Conservation (phyloP, 2,329 filamentous ascomycete species). For the Colletotrichum trifolii region DNA sequence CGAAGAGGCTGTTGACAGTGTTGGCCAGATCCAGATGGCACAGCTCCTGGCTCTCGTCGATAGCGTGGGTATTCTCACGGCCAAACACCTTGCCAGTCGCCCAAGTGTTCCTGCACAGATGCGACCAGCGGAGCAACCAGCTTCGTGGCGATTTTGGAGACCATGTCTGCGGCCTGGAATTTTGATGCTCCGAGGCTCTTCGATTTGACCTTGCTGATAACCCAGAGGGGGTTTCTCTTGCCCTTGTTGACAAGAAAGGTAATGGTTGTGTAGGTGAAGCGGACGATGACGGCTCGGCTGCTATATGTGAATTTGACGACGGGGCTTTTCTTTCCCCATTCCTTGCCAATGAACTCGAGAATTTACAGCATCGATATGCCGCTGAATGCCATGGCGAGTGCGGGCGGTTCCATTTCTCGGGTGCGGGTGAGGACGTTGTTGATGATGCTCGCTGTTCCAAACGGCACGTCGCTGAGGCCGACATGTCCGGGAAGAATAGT, state of each 20-base stretch:
- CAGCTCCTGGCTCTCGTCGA: slow-evolving; percentile 73
- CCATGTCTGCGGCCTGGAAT: slow-evolving; percentile 59
- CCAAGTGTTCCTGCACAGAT: slow-evolving; percentile 71
- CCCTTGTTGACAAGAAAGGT: slow-evolving; percentile 71
- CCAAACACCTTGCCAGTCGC: slow-evolving; percentile 74
- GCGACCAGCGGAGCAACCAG: slow-evolving; percentile 72
- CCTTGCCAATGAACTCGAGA: slow-evolving; percentile 68
- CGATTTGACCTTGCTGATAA: slow-evolving; percentile 66
- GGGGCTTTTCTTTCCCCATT: slow-evolving; percentile 68
- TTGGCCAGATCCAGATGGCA: slow-evolving; percentile 72
- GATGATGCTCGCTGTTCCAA: slow-evolving; percentile 66
- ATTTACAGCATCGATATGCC: slow-evolving; percentile 65
- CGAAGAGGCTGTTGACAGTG: slow-evolving; percentile 73
- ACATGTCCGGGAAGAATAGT: slow-evolving; percentile 75
- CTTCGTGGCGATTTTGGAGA: slow-evolving; percentile 63
- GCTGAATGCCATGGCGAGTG: slow-evolving; percentile 68
- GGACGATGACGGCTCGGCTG: slow-evolving; percentile 68
- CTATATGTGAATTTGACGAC: slow-evolving; percentile 68
- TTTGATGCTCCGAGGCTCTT: slow-evolving; percentile 63
- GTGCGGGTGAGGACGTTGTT: slow-evolving; percentile 68
- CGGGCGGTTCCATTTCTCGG: slow-evolving; percentile 66
- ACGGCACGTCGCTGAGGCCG: slow-evolving; percentile 61
- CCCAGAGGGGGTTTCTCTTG: slow-evolving; percentile 63
- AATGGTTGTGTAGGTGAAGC: slow-evolving; percentile 72
- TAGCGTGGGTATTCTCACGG: slow-evolving; percentile 69